Evolutionary conservation across 2,329 filamentous ascomycete species (phyloP), one percentile per base, ranked within the genome.

Genomic region (Microcyclosporella mali): DNA sequence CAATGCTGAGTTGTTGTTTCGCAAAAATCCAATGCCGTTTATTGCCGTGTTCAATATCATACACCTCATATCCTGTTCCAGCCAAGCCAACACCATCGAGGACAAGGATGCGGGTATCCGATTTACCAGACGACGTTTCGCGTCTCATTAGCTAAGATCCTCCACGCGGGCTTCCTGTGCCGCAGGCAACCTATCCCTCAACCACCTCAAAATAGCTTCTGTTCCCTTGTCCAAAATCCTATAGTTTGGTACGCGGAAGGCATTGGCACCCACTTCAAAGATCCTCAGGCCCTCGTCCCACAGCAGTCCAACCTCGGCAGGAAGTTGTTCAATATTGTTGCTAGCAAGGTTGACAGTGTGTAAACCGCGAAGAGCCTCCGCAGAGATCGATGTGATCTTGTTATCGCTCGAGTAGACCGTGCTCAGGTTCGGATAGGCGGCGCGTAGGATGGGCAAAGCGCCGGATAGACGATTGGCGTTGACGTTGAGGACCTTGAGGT

Each of bases 161-260:
- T 34, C 19, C 12, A 33, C 21, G 4, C 10, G 18, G 2, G 29
- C 67, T 74, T 2, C 27, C 27, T 33, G 21, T 2, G 35, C 19
- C 8, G 44, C 53, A 15, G 57, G 57, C 30, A 60, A 30, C 14
- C 50, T 41, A 19, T 87, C 84, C 47, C 85, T 77, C 38, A 95
- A 65, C 84, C 88, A 95, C 37, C 81, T 74, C 52, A 95, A 68
- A 0, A 88, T 82, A 2, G 86, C 84, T 56, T 94, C 88, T 0
- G 89, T 95, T 1, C 90, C 90, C 49, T 88, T 85, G 47, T 90
- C 85, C 36, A 97, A 68, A 6, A 95, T 77, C 50, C 84, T 85
- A 70, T 84, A 89, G 43, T 85, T 79, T 0, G 90, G 90, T 25
- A 95, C 88, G 25, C 87, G 76, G 67, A 97, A 97, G 25, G 81